Evolutionary conservation across 2,329 filamentous ascomycete species (phyloP).

Genomic region (Sarocladiaceae sp.): DNA sequence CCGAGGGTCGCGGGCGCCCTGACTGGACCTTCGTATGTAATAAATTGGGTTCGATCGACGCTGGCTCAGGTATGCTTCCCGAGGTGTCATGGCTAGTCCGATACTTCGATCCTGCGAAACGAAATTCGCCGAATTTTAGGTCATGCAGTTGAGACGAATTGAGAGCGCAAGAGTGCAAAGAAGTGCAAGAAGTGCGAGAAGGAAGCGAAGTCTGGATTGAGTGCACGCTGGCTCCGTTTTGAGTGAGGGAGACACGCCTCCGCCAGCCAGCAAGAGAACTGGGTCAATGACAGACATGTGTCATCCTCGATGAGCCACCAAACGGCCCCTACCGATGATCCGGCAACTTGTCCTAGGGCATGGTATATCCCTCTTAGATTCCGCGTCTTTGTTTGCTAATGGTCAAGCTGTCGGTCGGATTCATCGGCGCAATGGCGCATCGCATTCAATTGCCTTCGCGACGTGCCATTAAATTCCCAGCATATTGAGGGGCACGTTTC

Average conservation of each 20-base stretch:
- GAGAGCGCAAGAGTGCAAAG: not conserved
- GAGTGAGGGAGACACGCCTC: not conserved
- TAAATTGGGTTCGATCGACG: constrained; percentile 5
- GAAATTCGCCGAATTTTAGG: not conserved
- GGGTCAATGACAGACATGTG: not conserved
- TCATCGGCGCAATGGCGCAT: too few relatives aligned
- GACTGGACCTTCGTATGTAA: constrained; percentile 8
- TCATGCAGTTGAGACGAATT: not conserved
- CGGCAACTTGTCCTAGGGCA: too few relatives aligned
- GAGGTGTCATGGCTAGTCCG: constrained; percentile 3
- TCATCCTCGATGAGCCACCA: constrained; percentile 1
- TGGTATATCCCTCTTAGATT: too few relatives aligned
- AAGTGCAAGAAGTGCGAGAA: constrained; percentile 4
- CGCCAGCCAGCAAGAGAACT: not conserved
- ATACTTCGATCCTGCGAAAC: not conserved
- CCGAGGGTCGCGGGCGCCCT: not conserved
- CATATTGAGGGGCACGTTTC: too few relatives aligned
- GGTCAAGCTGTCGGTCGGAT: too few relatives aligned
- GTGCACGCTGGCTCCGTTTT: constrained; percentile 5
- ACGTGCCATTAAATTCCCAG: too few relatives aligned
- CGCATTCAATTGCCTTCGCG: not conserved
- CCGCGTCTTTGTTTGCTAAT: too few relatives aligned
- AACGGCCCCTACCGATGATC: constrained; percentile 1
- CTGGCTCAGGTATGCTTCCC: constrained; percentile 1
- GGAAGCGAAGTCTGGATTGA: not conserved